These are phyloP conservation scores for Xylaria scruposa DNA, from an alignment of 495 filamentous ascomycete species.

Conservation along the genomic window DNA sequence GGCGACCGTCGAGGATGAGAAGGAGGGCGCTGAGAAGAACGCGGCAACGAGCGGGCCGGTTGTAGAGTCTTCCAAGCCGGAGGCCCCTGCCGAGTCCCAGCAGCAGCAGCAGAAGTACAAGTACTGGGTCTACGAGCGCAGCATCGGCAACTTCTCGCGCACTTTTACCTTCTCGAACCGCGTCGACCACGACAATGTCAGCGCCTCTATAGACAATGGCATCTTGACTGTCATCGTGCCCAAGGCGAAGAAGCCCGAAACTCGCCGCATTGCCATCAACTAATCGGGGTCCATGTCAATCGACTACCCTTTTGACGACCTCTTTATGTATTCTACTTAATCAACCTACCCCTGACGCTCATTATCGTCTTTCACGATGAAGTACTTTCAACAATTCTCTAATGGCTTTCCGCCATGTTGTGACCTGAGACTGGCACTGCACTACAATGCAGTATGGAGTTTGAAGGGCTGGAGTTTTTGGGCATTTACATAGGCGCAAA, in stretches of 20 bases:
- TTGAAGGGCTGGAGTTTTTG: not conserved
- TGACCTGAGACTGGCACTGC: not conserved
- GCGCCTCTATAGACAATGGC: conserved; percentile 76
- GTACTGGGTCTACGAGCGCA: conserved; percentile 85
- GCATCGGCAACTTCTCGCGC: conserved; percentile 78
- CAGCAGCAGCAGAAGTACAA: conserved; percentile 52
- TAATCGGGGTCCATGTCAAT: conserved; percentile 24
- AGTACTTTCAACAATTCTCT: not conserved
- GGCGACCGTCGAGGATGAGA: conserved; percentile 68
- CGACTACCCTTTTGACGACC: not conserved
- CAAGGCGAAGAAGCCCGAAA: conserved; percentile 65
- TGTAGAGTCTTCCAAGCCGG: conserved; percentile 38
- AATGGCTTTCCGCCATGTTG: not conserved
- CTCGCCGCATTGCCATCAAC: conserved; percentile 39
- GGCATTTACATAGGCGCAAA: conserved; percentile 15
- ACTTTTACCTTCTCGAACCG: conserved; percentile 76
- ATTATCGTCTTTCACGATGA: not conserved
- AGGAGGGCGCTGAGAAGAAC: conserved; percentile 25
- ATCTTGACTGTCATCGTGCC: conserved; percentile 76
- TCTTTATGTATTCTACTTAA: not conserved
- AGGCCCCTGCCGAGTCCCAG: conserved; percentile 37
- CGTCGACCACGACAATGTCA: conserved; percentile 79
- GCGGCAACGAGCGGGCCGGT: conserved; percentile 31
- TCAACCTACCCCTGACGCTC: not conserved
- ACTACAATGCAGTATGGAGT: not conserved